Evolutionary conservation across 805 yeast genomes (phyloP).

Genomic region (Metschnikowia gruessii): DNA sequence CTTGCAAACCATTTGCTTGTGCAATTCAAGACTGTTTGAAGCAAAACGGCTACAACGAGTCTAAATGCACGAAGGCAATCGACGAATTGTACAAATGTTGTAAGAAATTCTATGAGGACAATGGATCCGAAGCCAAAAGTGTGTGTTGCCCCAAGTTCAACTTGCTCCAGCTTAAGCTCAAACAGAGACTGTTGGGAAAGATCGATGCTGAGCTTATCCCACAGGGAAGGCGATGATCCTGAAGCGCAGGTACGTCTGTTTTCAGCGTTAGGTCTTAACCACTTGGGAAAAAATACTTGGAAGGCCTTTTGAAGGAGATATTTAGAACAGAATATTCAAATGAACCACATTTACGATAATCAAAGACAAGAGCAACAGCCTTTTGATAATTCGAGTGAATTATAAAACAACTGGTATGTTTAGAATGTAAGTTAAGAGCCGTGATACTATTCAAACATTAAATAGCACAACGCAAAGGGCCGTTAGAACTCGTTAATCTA

Average conservation of each 20-base stretch:
- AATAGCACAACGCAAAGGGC: slow-evolving; percentile 56
- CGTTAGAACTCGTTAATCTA: slow-evolving; percentile 59
- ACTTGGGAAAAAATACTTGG: too few species aligned
- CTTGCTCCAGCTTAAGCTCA: slow-evolving; percentile 58
- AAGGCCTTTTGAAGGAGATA: too few species aligned
- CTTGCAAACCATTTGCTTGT: slow-evolving; percentile 80
- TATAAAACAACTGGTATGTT: background rate
- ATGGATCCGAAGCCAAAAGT: slow-evolving; percentile 59
- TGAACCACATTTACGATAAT: background rate
- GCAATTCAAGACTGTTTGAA: slow-evolving; percentile 77
- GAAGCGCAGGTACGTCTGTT: background rate
- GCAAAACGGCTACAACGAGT: slow-evolving; percentile 61
- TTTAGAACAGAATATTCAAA: too few species aligned
- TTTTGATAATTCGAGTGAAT: background rate
- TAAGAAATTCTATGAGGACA: slow-evolving; percentile 53
- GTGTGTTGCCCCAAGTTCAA: slow-evolving; percentile 78
- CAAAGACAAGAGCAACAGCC: background rate
- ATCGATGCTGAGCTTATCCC: slow-evolving; percentile 55
- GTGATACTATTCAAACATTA: slow-evolving; percentile 49
- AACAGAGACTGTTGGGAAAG: slow-evolving; percentile 56
- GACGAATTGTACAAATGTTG: slow-evolving; percentile 78
- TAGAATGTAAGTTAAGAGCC: slow-evolving; percentile 66
- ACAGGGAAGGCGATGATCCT: slow-evolving; percentile 5
- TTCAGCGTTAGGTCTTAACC: too few species aligned
- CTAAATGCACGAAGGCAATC: slow-evolving; percentile 66